Evolutionary conservation across 2,329 filamentous ascomycete species (phyloP).

Genomic region (Exophiala xenobiotica): DNA sequence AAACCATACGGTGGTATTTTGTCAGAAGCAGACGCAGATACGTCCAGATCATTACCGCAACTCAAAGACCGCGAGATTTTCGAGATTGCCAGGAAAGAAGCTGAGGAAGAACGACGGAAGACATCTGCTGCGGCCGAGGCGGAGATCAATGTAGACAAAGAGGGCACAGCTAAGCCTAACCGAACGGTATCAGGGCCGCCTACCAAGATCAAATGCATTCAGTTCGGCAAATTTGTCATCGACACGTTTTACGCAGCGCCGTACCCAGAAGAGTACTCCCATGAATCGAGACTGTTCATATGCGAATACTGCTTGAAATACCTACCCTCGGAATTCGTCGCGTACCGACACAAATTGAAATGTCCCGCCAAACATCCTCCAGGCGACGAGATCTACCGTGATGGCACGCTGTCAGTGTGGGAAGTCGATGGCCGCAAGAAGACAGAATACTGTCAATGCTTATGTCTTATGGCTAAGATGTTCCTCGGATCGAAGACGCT

Average conservation of each 20-base stretch:
- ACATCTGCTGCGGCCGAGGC: conserved; percentile 45
- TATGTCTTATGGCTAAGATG: conserved; percentile 91
- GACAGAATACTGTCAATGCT: conserved; percentile 92
- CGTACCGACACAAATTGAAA: conserved; percentile 96
- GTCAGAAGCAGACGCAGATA: conserved; percentile 85
- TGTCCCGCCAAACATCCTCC: conserved; percentile 95
- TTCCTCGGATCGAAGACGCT: conserved; percentile 98
- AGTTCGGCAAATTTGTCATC: conserved; percentile 96
- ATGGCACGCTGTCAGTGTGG: conserved; percentile 91
- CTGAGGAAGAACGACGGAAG: conserved; percentile 86
- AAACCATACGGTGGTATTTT: conserved; percentile 96
- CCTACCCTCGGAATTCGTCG: conserved; percentile 98
- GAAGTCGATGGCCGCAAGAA: conserved; percentile 95
- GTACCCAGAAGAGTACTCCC: conserved; percentile 96
- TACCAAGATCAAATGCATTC: conserved; percentile 97
- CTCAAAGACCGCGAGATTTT: conserved; percentile 81
- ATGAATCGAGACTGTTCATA: conserved; percentile 95
- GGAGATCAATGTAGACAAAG: conserved; percentile 63
- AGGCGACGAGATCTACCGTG: conserved; percentile 95
- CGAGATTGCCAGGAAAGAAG: conserved; percentile 83
- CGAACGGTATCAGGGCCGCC: conserved; percentile 80
- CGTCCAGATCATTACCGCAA: conserved; percentile 79
- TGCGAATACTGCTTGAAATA: conserved; percentile 99
- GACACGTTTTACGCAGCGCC: conserved; percentile 99
- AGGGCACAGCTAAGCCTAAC: conserved; percentile 60